Base-by-base conservation (phyloP, 2,329 filamentous ascomycete genomes). In the Microdochium nivale region DNA sequence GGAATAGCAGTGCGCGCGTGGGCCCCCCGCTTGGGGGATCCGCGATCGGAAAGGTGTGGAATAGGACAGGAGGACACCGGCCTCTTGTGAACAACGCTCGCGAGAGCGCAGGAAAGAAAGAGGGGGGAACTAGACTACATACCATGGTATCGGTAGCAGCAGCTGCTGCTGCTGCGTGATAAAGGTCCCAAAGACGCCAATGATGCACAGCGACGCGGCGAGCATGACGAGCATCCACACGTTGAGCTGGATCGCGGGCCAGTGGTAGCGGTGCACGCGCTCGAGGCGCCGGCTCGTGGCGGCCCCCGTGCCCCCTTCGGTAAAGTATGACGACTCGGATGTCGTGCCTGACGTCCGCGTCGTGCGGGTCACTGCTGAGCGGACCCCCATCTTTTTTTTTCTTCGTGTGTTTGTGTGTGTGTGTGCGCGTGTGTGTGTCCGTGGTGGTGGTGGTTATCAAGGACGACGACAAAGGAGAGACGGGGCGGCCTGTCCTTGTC, bases 211-310 rank as follows among this genome's bases (percentile, higher is more conserved):
- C 4, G 79, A 76, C 1, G 80, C 75, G 3, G 81, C 70, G 11
- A 86, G 70, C 77, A 86, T 85, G 57, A 85, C 70, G 49, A 86
- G 70, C 62, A 86, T 80, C 81, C 83, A 86, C 49, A 86, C 67
- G 62, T 85, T 85, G 53, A 87, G 73, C 65, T 84, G 79, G 51
- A 81, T 66, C n/a, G 80, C 79, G 19, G 83, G 83, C 83, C 83
- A 87, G 69, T 82, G 81, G 72, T 86, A 87, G 43, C 76, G 77
- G 61, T 79, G 78, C 3, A 82, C 65, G 56, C 72, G 73, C 54
- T 70, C 61, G 37, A 71, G 58, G 51, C 70, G 70, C 44, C 71
- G 70, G 53, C 71, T 67, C 63, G 74, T 44, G 40, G 19, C 19
- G 35, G 32, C 16, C 32, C 35, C 14, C 7, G 35, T 40, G 19